Base-by-base conservation (phyloP, 352 stramenopile genomes). In the Pythium volutum region DNA sequence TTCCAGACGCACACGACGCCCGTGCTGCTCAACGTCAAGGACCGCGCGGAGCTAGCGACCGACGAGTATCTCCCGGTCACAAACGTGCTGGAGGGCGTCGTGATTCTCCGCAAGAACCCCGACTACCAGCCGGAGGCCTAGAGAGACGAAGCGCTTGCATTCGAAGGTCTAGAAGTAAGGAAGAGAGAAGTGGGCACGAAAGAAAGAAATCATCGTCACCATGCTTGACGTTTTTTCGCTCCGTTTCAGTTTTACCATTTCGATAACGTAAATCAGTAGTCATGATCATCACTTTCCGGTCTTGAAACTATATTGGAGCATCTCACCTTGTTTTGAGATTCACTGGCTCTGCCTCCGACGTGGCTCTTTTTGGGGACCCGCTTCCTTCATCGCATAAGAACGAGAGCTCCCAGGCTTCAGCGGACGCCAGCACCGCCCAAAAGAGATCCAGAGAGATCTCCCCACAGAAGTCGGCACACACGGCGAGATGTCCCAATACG, bases 1-100 rank as follows among this genome's bases (percentile, higher is more conserved):
- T 99, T 99, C 78, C 98, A 99, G 73, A 99, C 97, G 43, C 98
- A 99, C 78, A 99, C 95, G 55, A 99, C 97, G 34, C 98, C 98
- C 42, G 98, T 99, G 51, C 79, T 99, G 67, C 82, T 99, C 38
- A 97, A 96, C 61, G 85, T 98, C 31, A 97, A 98, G 72, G 97
- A 99, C 73, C 92, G 97, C 57, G 97, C 97, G 36, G 98, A 99
- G 77, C 81, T 99, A 16, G 97, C 96, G 48, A 98, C 96, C 20
- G 95, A 98, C 60, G 97, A 99, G 71, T 98, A 98, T 66, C 71
- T 98, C 34, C 87, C 93, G 34, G 86, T 98, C 38, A 95, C 93
- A 59, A 97, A 90, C 67, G 92, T 99, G 62, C 83, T 99, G 70
- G 98, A 99, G 86, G 97, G 97, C 58, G 88, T 99, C 60, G 97